Evolutionary conservation across 495 filamentous ascomycete genomes (phyloP).

Genomic region (Corynascus novoguineensis): DNA sequence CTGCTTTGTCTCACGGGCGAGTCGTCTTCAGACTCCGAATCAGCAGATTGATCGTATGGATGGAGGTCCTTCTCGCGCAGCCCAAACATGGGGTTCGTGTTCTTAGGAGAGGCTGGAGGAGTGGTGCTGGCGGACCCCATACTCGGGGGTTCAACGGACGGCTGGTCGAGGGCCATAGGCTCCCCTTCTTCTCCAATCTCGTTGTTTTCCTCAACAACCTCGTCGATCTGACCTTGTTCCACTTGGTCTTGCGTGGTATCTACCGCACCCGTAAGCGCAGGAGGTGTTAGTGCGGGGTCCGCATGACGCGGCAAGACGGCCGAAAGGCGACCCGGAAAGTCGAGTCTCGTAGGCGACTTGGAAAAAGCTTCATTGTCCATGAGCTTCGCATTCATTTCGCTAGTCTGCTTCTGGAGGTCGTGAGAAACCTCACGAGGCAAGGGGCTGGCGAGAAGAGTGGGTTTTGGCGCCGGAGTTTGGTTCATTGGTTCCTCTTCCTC

Average conservation of each 20-base stretch:
- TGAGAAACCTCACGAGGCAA: conserved; percentile 20
- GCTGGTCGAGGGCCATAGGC: conserved; percentile 32
- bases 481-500: conserved; percentile 9
- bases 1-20: conserved; percentile 32
- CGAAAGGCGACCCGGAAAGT: conserved; percentile 48
- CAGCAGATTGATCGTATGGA: conserved; percentile 29
- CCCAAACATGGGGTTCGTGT: conserved; percentile 26
- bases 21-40: conserved; percentile 55
- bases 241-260: background rate
- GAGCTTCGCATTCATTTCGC: conserved; percentile 4
- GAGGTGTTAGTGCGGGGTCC: conserved; percentile 37
- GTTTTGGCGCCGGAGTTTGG: conserved; percentile 19
- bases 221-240: background rate
- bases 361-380: conserved; percentile 14
- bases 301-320: conserved; percentile 46
- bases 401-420: background rate
- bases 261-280: conserved; percentile 15
- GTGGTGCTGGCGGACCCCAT: conserved; percentile 23
- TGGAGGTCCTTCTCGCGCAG: conserved; percentile 36
- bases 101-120: conserved; percentile 29
- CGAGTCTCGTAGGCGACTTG: conserved; percentile 32
- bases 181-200: conserved; percentile 17
- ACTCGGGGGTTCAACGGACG: conserved; percentile 11
- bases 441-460: conserved; percentile 40
- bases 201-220: conserved; percentile 2